Conservation (phyloP, 139 green algal genomes). For the Gonium pectorale region DNA sequence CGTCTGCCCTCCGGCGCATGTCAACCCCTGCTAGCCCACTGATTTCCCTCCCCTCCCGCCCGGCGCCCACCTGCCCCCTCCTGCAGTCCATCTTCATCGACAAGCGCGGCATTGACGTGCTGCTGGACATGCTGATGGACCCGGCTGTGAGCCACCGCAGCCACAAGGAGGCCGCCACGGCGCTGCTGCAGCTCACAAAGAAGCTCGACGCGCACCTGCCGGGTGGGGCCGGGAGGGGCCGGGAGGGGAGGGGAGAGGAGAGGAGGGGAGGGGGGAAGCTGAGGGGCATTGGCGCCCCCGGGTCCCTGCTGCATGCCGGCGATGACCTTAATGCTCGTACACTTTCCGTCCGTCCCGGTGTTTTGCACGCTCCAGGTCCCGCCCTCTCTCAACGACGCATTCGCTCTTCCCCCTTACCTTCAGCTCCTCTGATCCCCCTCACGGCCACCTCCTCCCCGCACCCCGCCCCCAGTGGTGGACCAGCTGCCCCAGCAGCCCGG, state of each 20-base stretch:
- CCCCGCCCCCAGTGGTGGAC: constrained; percentile 13
- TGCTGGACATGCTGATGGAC: constrained; percentile 88
- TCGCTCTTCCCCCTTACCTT: no score
- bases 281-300: no score
- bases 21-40: neutral
- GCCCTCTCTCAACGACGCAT: no score
- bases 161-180: constrained; percentile 72
- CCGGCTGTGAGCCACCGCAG: constrained; percentile 17
- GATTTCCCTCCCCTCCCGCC: neutral
- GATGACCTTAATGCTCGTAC: no score
- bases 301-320: no score
- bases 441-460: no score
- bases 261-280: neutral
- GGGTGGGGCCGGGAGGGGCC: neutral
- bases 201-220: constrained; percentile 79
- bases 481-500: constrained; percentile 43
- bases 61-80: neutral
- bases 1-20: no score
- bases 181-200: constrained; percentile 82
- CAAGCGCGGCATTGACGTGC: constrained; percentile 81
- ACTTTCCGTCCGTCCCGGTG: no score
- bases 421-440: no score
- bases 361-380: no score
- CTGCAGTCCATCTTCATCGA: constrained; percentile 40
- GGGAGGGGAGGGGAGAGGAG: neutral